A percentile compares a stretch with the other conserved stretches of the same genome.
phyloP scores from a whole-genome alignment of 2,329 filamentous ascomycete species.

The Rhynchosporium graminicola region DNA sequence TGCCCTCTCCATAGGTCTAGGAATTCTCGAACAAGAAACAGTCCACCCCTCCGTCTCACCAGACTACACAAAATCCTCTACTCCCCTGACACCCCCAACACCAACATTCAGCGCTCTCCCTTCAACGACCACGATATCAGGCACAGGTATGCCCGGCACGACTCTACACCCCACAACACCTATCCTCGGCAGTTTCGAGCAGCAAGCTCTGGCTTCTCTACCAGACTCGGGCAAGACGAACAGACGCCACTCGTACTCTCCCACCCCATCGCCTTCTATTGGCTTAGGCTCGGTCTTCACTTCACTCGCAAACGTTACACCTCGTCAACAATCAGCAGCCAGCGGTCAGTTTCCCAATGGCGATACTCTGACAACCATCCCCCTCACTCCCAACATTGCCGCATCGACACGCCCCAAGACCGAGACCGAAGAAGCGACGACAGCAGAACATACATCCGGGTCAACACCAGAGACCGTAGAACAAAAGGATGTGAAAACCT shows the following conservation, averaged over 20 bases:
- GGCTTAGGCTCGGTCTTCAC: neutral
- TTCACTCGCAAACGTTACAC: neutral
- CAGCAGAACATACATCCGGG: no score
- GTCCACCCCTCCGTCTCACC: neutral
- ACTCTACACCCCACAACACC: neutral
- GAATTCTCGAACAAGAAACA: conserved; percentile 14
- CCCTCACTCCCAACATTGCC: neutral
- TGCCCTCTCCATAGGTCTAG: conserved; percentile 22
- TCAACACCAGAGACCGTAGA: no score
- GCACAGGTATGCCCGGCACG: neutral
- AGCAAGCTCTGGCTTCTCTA: neutral
- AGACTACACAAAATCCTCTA: neutral
- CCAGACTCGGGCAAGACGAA: neutral
- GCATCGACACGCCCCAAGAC: no score
- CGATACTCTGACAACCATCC: neutral
- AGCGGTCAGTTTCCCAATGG: neutral
- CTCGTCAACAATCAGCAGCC: neutral
- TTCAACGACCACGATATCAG: neutral
- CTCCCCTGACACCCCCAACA: neutral
- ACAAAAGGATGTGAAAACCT: neutral
- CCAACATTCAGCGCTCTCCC: neutral
- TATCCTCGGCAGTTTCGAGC: conserved; percentile 1
- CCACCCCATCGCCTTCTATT: neutral
- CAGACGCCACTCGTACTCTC: conserved; percentile 10
- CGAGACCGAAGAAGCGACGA: no score